These are phyloP conservation scores for Saccharomycopsis fibuligera DNA, from an alignment of 805 yeast species.

Conservation along the genomic window DNA sequence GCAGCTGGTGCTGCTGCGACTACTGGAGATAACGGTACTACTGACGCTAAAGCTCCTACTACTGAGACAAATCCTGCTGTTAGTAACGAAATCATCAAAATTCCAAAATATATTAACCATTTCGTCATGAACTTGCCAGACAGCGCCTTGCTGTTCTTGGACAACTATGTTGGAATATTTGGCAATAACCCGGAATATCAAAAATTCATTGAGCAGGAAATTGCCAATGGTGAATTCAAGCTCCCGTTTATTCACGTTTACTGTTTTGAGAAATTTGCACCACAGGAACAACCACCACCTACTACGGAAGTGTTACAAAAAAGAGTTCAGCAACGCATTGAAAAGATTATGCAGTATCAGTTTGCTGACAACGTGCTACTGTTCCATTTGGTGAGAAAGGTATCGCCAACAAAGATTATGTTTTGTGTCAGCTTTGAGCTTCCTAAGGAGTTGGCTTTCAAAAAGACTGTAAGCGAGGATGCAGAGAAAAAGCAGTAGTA, in stretches of 20 bases:
- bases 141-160: constrained; percentile 76
- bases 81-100: constrained; percentile 25
- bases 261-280: constrained; percentile 86
- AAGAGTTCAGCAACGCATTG: constrained; percentile 55
- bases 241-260: constrained; percentile 81
- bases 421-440: constrained; percentile 76
- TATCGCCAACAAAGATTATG: constrained; percentile 97
- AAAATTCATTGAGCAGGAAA: constrained; percentile 31
- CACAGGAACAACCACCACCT: constrained; percentile 62
- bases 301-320: constrained; percentile 55
- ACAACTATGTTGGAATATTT: constrained; percentile 72
- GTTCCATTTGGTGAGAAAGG: constrained; percentile 86
- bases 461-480: too few relatives aligned
- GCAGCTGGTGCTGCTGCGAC: too few relatives aligned
- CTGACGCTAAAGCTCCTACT: constrained; percentile 19
- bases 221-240: constrained; percentile 40
- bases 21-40: too few relatives aligned
- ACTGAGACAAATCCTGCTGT: constrained; percentile 27
- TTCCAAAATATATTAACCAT: constrained; percentile 57
- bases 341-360: constrained; percentile 39
- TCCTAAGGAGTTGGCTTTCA: constrained; percentile 54
- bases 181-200: constrained; percentile 30
- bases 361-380: constrained; percentile 40
- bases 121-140: constrained; percentile 97
- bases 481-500: background rate